Base-by-base conservation (phyloP, 2,329 filamentous ascomycete genomes). In the Dactylellina drechsleri region DNA sequence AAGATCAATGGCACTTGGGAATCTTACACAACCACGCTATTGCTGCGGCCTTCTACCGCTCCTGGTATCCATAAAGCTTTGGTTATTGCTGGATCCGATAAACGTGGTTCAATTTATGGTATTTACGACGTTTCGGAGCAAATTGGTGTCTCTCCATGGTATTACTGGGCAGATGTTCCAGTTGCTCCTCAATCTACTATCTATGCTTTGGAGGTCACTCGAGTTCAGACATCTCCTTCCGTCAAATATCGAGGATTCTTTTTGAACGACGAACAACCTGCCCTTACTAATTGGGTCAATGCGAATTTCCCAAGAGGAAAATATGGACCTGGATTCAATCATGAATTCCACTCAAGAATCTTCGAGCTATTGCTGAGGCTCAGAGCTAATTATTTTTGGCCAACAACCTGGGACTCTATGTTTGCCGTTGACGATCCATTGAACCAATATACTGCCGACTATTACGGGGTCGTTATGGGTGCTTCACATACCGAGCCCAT, bases 361-460 rank as follows among this genome's bases (percentile, higher is more conserved):
- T 92, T 91, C 76, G 91, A 92, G 82, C 83, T 92, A 0, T 82
- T 92, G 0, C 85, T 92, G 4, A 85, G 91, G 5, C 84, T 91
- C 28, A 85, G 87, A 43, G 90, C 90, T 15, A 92, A 92, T 81
- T 92, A 92, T 79, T 83, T 92, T 58, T 92, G 91, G 90, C 91
- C 90, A 0, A 86, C 89, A 0, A 84, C 87, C 80, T 92, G 90
- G 91, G 86, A 85, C 4, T 86, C 85, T 77, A 91, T 91, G 85
- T 91, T 92, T 79, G 87, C 89, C 79, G 86, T 91, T 0, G 91
- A 92, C 75, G 90, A 92, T 79, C 84, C 86, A 1, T 84, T 85
- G 31, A 92, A 89, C 77, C 89, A 91, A 79, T 87, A 88, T 0
- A 84, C 91, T 4, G 89, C 90, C 0, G 89, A 92, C 78, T 89